These are phyloP conservation scores for Coemansia sp. DNA, from an alignment of 192 early-diverging fungal genomes.

Conservation along the genomic window DNA sequence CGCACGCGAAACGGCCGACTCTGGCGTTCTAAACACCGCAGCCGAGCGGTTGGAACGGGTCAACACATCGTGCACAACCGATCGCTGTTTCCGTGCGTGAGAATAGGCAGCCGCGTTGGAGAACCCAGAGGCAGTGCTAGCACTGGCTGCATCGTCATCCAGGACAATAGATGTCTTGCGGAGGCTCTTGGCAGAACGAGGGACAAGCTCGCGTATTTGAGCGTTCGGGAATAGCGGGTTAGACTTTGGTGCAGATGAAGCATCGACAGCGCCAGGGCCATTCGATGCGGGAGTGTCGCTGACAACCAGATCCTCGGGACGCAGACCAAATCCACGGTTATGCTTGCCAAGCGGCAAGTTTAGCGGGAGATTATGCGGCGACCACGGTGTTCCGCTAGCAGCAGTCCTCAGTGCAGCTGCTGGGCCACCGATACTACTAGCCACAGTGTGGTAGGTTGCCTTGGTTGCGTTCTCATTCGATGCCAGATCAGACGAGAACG, in stretches of 20 bases:
- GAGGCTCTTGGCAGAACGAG: slow-evolving; percentile 25
- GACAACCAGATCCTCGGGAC: slow-evolving; percentile 26
- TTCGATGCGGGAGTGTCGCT: not conserved
- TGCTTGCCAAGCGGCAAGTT: slow-evolving; percentile 13
- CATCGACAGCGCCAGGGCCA: not conserved
- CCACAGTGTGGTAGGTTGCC: not conserved
- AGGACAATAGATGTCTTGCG: slow-evolving; percentile 38
- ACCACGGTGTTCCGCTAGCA: slow-evolving; percentile 42
- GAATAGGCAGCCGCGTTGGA: slow-evolving; percentile 26
- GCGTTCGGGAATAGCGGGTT: slow-evolving; percentile 31
- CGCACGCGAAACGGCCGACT: slow-evolving; percentile 1
- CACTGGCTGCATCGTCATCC: slow-evolving; percentile 4
- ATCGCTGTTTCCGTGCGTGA: slow-evolving; percentile 29
- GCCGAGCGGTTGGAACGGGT: slow-evolving; percentile 28
- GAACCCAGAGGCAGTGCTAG: slow-evolving; percentile 13
- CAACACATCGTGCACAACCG: slow-evolving; percentile 31
- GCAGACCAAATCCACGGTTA: slow-evolving; percentile 36
- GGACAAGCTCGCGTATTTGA: slow-evolving; percentile 44
- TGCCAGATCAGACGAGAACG: not conserved
- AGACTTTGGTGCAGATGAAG: not conserved
- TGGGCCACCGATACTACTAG: not conserved
- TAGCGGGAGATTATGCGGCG: slow-evolving; percentile 22
- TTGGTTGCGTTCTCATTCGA: not conserved
- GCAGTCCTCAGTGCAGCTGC: slow-evolving; percentile 26
- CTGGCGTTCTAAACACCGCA: slow-evolving; percentile 19